These are phyloP conservation scores for Colletotrichum nymphaeae DNA, from an alignment of 2,329 filamentous ascomycete species.

Conservation along the genomic window DNA sequence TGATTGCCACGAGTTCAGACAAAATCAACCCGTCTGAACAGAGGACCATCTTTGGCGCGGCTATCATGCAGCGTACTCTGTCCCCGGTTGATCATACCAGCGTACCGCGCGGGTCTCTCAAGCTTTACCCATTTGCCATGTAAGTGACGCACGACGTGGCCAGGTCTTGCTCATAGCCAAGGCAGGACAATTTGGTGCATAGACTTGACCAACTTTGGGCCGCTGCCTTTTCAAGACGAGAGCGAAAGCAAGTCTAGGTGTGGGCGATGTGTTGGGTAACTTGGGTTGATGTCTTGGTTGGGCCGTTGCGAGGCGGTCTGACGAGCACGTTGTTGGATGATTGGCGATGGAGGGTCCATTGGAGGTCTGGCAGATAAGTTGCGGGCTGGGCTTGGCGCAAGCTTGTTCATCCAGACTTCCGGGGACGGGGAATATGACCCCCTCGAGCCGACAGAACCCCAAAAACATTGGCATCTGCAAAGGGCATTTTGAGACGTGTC, in stretches of 20 bases:
- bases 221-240: neutral
- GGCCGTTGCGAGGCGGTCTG: constrained; percentile 31
- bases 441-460: neutral
- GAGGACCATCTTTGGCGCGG: neutral
- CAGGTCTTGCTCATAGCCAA: neutral
- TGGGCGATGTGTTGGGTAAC: neutral
- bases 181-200: neutral
- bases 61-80: neutral
- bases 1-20: neutral
- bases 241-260: neutral
- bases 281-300: constrained; percentile 14
- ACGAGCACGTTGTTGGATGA: constrained; percentile 37
- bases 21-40: neutral
- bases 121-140: neutral
- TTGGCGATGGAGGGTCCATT: constrained; percentile 29
- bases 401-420: constrained; percentile 17
- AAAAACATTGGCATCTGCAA: constrained; percentile 18
- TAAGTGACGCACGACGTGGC: neutral
- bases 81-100: neutral
- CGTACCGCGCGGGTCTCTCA: constrained; percentile 8
- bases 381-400: constrained; percentile 23
- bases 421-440: constrained; percentile 14
- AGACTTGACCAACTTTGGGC: neutral
- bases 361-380: constrained; percentile 15
- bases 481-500: constrained; percentile 31